Percentiles rank a stretch among this genome's conserved stretches.
phyloP scores from a whole-genome alignment of 331 rosid species.

The Spiraea crenata region DNA sequence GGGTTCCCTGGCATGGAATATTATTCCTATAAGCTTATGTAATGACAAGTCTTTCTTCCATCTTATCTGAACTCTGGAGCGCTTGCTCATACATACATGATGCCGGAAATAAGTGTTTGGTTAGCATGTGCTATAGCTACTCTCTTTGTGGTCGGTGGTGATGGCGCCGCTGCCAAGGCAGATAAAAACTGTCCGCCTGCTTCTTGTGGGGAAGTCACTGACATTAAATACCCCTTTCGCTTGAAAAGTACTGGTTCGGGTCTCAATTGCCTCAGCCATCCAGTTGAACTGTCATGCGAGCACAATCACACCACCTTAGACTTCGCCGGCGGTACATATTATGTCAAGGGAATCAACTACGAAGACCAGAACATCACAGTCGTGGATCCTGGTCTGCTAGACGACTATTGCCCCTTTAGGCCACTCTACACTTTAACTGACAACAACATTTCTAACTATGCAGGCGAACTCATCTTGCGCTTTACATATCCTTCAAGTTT shows the following conservation, averaged over 20 bases:
- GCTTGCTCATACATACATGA: background rate
- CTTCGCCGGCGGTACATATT: background rate
- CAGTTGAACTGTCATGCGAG: background rate
- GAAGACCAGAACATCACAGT: rapidly evolving
- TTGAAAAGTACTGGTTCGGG: background rate
- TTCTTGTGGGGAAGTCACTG: conserved; percentile 5
- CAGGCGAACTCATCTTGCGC: too few species aligned
- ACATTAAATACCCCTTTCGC: background rate
- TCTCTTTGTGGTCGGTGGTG: background rate
- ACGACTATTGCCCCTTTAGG: background rate
- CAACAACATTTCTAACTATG: too few species aligned
- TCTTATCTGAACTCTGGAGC: too few species aligned
- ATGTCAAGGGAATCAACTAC: background rate
- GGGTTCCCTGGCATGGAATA: too few species aligned
- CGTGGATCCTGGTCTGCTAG: conserved; percentile 3
- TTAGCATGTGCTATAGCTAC: background rate
- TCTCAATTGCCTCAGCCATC: background rate
- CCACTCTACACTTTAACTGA: background rate
- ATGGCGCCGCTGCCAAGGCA: background rate
- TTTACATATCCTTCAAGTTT: too few species aligned
- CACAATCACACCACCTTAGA: background rate
- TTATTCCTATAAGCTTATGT: too few species aligned
- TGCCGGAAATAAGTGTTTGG: background rate
- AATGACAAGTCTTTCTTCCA: too few species aligned
- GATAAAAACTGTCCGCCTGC: background rate